phyloP scores from a whole-genome alignment of 257 asterid species.

The Striga asiatica region DNA sequence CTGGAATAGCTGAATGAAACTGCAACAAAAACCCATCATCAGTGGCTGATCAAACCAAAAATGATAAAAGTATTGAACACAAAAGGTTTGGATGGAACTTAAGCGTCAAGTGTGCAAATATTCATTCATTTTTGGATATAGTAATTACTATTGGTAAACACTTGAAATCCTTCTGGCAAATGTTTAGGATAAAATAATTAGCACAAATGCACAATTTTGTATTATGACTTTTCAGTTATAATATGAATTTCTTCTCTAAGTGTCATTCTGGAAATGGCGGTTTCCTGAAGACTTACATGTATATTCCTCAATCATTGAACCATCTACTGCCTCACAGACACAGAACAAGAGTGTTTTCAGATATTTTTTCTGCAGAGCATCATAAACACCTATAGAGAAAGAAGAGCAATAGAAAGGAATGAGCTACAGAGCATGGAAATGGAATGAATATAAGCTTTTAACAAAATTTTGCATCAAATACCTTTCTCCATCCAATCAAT shows the following conservation, averaged over 20 bases:
- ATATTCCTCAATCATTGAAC: slow-evolving; percentile 90
- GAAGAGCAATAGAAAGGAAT: slow-evolving; percentile 10
- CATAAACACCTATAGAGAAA: slow-evolving; percentile 63
- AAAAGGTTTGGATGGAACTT: slow-evolving; percentile 10
- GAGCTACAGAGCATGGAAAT: slow-evolving; percentile 14
- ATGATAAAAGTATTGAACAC: background rate
- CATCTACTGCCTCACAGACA: slow-evolving; percentile 71
- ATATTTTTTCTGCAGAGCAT: slow-evolving; percentile 85
- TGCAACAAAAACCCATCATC: slow-evolving; percentile 29
- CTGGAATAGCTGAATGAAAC: slow-evolving; percentile 83
- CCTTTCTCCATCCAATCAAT: slow-evolving; percentile 99
- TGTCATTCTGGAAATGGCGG: background rate
- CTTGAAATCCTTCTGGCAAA: background rate
- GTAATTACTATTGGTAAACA: background rate
- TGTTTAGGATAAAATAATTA: background rate
- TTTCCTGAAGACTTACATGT: slow-evolving; percentile 49
- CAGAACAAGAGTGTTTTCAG: slow-evolving; percentile 82
- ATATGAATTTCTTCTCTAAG: background rate
- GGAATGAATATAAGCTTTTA: slow-evolving; percentile 4
- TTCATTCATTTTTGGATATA: background rate
- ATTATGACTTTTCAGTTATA: background rate
- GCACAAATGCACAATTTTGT: background rate
- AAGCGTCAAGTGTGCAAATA: background rate
- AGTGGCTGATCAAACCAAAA: slow-evolving; percentile 8
- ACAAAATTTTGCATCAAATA: slow-evolving; percentile 7